Base-by-base conservation (phyloP, 192 early-diverging fungal species). In the Bifiguratus adelaidae region DNA sequence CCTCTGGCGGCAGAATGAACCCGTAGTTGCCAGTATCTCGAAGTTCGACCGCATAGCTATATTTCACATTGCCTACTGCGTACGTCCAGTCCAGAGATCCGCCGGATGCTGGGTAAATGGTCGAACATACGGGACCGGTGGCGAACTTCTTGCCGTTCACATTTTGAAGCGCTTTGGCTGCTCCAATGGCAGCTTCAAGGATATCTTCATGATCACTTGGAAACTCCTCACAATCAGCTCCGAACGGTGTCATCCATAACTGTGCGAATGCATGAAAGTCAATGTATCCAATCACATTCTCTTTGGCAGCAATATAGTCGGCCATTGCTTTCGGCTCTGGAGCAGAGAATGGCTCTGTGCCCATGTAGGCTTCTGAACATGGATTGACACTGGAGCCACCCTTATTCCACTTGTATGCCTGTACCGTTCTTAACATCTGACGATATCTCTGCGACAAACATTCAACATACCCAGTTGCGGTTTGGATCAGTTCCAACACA, bases 401-500 rank as follows among this genome's bases (percentile, higher is more conserved):
- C 20, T 57, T 54, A 38, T 67, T 63, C 70, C 75, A 81, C 40
- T 66, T 62, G 47, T 66, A 70, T 3, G 58, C 67, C 52, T 50
- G 32, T 28, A 3, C 22, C 3, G 4, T 32, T 28, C 20, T 21
- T 21, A 47, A 48, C 16, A 48, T 12, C 19, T 4, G 33, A 5
- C 3, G 22, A 49, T 2, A 13, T n/a, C 12, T 23, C 23, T 24
- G 13, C 13, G 16, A 13, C 18, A 16, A 36, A 25, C 19, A 4
- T 9, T 37, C 13, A 4, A 51, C 27, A 32, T 47, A 44, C 57
- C 74, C 74, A 82, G 65, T 79, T 82, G 30, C 77, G 68, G 58
- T 82, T 82, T 21, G 69, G 52, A 41, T 82, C 80, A 48, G 68
- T 80, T 52, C 80, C 80, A 24, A 65, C 35, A 54, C 77, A 80